Percentiles rank a stretch among this genome's conserved stretches.
phyloP scores from a whole-genome alignment of 176 grass and related monocot genomes.

The Cenchrus purpureus region DNA sequence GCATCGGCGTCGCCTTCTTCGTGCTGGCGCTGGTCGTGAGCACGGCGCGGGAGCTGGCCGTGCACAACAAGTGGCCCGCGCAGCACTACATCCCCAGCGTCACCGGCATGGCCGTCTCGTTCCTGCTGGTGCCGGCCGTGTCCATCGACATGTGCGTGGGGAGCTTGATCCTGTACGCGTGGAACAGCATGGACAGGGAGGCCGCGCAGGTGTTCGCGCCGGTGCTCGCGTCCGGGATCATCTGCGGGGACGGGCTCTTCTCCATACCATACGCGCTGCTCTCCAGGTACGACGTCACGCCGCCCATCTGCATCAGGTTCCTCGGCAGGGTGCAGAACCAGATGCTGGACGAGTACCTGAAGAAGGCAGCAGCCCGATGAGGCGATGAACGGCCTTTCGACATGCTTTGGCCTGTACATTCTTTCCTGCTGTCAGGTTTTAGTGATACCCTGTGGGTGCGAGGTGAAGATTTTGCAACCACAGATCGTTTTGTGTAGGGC shows the following conservation, averaged over 20 bases:
- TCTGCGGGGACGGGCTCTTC: conserved; percentile 75
- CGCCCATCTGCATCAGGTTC: conserved; percentile 75
- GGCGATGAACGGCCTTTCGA: background rate
- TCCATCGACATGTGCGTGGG: conserved; percentile 77
- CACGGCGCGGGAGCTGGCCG: conserved; percentile 48
- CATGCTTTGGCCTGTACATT: conserved; percentile 33
- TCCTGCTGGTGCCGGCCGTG: conserved; percentile 65
- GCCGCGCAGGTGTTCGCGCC: conserved; percentile 55
- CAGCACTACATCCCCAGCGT: conserved; percentile 56
- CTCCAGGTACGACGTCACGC: conserved; percentile 51
- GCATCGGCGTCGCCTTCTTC: conserved; percentile 56
- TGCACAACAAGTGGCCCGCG: conserved; percentile 40
- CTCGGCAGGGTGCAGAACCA: conserved; percentile 50
- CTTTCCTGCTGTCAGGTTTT: background rate
- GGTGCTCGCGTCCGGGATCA: conserved; percentile 63
- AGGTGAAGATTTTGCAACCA: background rate
- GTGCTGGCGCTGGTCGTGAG: conserved; percentile 45
- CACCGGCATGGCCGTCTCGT: conserved; percentile 69
- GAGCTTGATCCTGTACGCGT: conserved; percentile 57
- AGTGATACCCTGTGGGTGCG: conserved; percentile 27
- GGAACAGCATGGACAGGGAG: conserved; percentile 45
- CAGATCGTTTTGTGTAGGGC: conserved; percentile 1
- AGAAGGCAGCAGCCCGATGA: background rate
- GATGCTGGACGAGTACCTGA: conserved; percentile 51
- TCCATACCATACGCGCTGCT: conserved; percentile 71